Conservation (phyloP, 305 asterid genomes). For the Euphrasia arctica region DNA sequence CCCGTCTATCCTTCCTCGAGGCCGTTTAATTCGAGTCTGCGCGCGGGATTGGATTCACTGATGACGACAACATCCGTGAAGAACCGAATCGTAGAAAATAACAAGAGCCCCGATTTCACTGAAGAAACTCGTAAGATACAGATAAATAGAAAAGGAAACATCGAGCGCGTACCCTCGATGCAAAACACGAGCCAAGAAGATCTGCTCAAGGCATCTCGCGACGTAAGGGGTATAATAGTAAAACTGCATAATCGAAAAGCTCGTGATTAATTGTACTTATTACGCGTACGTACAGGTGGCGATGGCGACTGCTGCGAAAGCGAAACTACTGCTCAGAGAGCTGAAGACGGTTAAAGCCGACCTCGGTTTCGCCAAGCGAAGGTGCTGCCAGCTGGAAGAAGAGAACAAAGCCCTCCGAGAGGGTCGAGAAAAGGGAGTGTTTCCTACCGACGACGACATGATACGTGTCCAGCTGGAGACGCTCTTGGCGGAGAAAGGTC, state of each 20-base stretch:
- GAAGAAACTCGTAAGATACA: slow-evolving; percentile 62
- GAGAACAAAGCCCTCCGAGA: slow-evolving; percentile 83
- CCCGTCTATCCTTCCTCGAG: slow-evolving; percentile 21
- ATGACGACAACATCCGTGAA: slow-evolving; percentile 46
- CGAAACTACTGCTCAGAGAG: slow-evolving; percentile 83
- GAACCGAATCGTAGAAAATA: slow-evolving; percentile 56
- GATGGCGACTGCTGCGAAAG: slow-evolving; percentile 96
- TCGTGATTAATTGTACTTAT: background rate
- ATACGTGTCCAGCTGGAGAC: slow-evolving; percentile 81
- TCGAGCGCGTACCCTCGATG: slow-evolving; percentile 36
- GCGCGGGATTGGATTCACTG: slow-evolving; percentile 58
- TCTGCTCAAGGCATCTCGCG: slow-evolving; percentile 91
- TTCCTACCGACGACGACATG: slow-evolving; percentile 88
- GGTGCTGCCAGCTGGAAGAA: slow-evolving; percentile 88
- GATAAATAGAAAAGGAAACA: slow-evolving; percentile 47
- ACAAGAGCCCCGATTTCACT: slow-evolving; percentile 52
- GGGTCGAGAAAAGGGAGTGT: slow-evolving; percentile 65
- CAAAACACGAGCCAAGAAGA: slow-evolving; percentile 61
- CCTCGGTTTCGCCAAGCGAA: slow-evolving; percentile 67
- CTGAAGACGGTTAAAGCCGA: slow-evolving; percentile 85
- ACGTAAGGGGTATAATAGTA: slow-evolving; percentile 49
- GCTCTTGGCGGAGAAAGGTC: slow-evolving; percentile 72
- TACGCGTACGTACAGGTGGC: slow-evolving; percentile 56
- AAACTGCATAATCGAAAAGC: background rate
- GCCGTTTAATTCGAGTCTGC: slow-evolving; percentile 51